Conservation (phyloP, 2,329 filamentous ascomycete genomes). For the Claviceps sp. region DNA sequence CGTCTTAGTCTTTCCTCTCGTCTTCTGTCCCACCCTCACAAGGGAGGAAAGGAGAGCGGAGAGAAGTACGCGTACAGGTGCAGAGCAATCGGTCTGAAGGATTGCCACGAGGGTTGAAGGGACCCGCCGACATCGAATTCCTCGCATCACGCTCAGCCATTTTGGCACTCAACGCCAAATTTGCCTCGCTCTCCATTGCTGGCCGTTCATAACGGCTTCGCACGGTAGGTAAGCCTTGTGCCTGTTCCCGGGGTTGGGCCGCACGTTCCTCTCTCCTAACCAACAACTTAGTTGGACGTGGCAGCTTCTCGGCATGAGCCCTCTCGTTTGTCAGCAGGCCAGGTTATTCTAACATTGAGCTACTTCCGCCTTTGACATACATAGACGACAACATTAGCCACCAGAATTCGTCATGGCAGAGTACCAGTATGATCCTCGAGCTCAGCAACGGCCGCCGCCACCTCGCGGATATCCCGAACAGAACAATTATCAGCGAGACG, state of each 20-base stretch:
- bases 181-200: constrained; percentile 1
- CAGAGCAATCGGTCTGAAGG: not conserved
- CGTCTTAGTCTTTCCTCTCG: not conserved
- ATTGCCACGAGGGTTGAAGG: not conserved
- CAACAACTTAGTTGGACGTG: not conserved
- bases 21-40: not conserved
- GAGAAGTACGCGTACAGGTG: not conserved
- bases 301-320: not conserved
- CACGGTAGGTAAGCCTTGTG: constrained; percentile 2
- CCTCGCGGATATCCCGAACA: constrained; percentile 36
- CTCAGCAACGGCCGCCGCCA: constrained; percentile 24
- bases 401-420: constrained; percentile 36
- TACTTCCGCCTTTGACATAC: not conserved
- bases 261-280: not conserved
- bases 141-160: not conserved
- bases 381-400: not conserved
- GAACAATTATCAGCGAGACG: constrained; percentile 65
- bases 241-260: not conserved
- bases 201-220: not conserved
- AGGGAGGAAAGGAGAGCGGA: not conserved
- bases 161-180: not conserved
- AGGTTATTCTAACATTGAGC: not conserved
- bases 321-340: not conserved
- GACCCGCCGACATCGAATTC: not conserved
- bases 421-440: constrained; percentile 41